Percentiles rank a stretch among this genome's conserved stretches.
Conservation (phyloP, 2,329 filamentous ascomycete genomes). For the Incumbomyces delicatus region DNA sequence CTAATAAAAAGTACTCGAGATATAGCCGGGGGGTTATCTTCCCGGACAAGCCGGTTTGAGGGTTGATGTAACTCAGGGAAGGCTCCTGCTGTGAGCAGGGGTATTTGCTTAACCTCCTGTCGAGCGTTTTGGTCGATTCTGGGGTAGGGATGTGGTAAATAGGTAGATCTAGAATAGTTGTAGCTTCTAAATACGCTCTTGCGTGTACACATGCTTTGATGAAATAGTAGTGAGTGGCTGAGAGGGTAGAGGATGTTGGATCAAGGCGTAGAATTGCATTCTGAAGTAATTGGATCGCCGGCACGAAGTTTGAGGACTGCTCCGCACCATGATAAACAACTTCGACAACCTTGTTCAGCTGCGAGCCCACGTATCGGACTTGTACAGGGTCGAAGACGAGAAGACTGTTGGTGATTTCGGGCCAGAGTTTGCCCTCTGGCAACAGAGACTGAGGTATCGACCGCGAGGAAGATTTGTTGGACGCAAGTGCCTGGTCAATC, state of each 20-base stretch:
- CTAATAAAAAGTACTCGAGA: slow-evolving; percentile 57
- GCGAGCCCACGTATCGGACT: slow-evolving; percentile 33
- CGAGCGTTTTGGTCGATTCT: slow-evolving; percentile 13
- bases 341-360: slow-evolving; percentile 31
- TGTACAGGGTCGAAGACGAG: slow-evolving; percentile 43
- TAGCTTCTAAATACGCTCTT: slow-evolving; percentile 29
- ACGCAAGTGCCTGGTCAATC: slow-evolving; percentile 28
- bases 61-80: slow-evolving; percentile 27
- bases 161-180: slow-evolving; percentile 32
- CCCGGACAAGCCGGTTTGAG: slow-evolving; percentile 30
- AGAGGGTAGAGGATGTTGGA: slow-evolving; percentile 32
- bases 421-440: slow-evolving; percentile 41
- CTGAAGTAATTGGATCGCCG: slow-evolving; percentile 31
- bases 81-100: slow-evolving; percentile 25
- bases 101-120: slow-evolving; percentile 15
- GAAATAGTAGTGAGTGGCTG: slow-evolving; percentile 33
- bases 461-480: slow-evolving; percentile 26
- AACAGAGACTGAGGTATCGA: slow-evolving; percentile 30
- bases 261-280: slow-evolving; percentile 37
- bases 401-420: slow-evolving; percentile 40
- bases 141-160: slow-evolving; percentile 33
- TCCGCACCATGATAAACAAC: slow-evolving; percentile 26
- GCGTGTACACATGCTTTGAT: slow-evolving; percentile 34
- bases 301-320: slow-evolving; percentile 26
- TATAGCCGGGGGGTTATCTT: slow-evolving; percentile 32